Evolutionary conservation across 345 rosid species (phyloP), one percentile per base, ranked within the genome.

Genomic region (Mallotus nudiflorus): DNA sequence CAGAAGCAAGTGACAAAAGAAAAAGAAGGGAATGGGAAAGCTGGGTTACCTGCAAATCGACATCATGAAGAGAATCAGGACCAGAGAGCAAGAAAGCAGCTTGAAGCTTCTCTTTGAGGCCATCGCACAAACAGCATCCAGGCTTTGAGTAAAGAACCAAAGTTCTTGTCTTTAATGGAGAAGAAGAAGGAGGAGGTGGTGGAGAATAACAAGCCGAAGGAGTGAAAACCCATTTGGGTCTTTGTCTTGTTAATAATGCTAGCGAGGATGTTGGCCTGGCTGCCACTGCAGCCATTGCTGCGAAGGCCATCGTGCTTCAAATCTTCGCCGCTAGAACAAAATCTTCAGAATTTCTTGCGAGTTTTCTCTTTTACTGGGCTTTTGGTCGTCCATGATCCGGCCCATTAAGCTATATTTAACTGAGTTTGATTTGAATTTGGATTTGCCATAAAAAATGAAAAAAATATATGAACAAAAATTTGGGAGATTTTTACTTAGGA

Each of bases 41-140:
- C 35, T 3, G 67, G 31, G 2, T 45, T 73, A 80, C 97, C 94
- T 85, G 87, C 65, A 94, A 87, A 68, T 60, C 81, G 68, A 94
- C 88, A 84, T 91, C 91, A 51, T 83, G 73, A n/a, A 90, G 91
- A 14, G 97, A 85, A 54, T 84, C 76, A 0, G 91, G 80, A 31
- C 86, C 82, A 9, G 92, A 73, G 46, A 94, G 77, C 69, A 82
- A 81, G 84, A 94, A 94, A 8, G 93, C 92, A 33, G 92, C 87
- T 11, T 88, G 75, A 28, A 88, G 96, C 82, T 88, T 91, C 80
- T 91, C 98, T 77, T 94, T 94, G 76, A 94, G 95, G 49, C 96
- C 96, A 77, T 91, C 97, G 73, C 98, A 94, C 82, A 91, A 86
- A 81, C 96, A 91, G 78, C 97, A 91, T 3, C 91, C 97, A 11